Evolutionary conservation across 306 rosid genomes (phyloP).

Genomic region (Hippophae gyantsensis): DNA sequence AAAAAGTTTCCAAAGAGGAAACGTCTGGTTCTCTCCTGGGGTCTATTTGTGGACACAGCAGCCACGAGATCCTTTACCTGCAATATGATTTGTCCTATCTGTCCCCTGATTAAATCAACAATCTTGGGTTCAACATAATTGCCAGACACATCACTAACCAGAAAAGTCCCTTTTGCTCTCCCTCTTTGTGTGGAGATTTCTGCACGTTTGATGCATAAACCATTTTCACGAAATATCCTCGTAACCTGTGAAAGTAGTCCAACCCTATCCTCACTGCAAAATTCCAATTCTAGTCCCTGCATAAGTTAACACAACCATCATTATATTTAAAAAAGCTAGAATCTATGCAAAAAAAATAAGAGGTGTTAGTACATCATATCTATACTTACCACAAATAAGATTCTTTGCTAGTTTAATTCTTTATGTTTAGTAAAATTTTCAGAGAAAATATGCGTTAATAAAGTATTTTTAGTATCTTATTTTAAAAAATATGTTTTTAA

Average conservation of each 20-base stretch:
- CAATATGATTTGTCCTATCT: slow-evolving; percentile 5
- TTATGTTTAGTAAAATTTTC: too few relatives aligned
- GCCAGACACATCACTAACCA: slow-evolving; percentile 6
- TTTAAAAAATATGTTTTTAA: too few relatives aligned
- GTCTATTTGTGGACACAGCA: background rate
- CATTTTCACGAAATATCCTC: slow-evolving; percentile 10
- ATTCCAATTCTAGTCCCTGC: slow-evolving; percentile 1
- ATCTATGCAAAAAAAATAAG: background rate
- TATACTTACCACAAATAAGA: too few relatives aligned
- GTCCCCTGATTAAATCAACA: background rate
- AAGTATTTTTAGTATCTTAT: too few relatives aligned
- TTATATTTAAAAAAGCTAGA: background rate
- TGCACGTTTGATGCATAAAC: background rate
- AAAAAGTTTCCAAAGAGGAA: slow-evolving; percentile 8
- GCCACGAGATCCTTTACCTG: background rate
- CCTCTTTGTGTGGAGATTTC: slow-evolving; percentile 2
- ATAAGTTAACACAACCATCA: background rate
- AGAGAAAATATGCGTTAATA: too few relatives aligned
- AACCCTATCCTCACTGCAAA: background rate
- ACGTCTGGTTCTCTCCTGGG: background rate
- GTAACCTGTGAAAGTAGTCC: slow-evolving; percentile 10
- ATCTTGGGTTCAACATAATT: background rate
- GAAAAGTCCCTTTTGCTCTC: background rate
- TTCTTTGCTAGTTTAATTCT: too few relatives aligned
- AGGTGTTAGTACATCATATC: background rate